Evolutionary conservation across 345 rosid species (phyloP).

Genomic region (Populus davidiana): DNA sequence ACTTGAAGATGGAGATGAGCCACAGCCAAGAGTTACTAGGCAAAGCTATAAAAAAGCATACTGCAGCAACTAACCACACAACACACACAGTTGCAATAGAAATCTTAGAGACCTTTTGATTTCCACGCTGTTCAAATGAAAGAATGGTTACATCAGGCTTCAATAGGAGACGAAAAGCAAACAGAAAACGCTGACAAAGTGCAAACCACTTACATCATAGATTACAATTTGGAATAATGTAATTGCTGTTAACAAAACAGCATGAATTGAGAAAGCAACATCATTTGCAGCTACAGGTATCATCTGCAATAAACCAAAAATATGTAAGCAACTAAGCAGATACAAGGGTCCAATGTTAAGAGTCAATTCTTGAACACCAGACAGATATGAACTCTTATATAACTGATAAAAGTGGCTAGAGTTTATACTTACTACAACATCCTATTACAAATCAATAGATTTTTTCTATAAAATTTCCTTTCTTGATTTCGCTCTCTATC

Average conservation of each 20-base stretch:
- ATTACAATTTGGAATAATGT: conserved; percentile 68
- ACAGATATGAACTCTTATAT: neutral
- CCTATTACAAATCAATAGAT: neutral
- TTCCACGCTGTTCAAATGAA: conserved; percentile 56
- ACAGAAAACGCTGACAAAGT: neutral
- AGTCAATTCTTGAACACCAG: neutral
- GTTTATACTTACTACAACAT: neutral
- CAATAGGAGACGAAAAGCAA: neutral
- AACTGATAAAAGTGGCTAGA: neutral
- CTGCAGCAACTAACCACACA: conserved; percentile 58
- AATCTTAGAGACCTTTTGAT: conserved; percentile 68
- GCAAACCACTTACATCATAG: conserved; percentile 55
- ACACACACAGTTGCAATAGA: conserved; percentile 47
- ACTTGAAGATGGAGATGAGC: conserved; percentile 78
- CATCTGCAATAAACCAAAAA: conserved; percentile 50
- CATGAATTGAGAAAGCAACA: conserved; percentile 90
- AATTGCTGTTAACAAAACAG: conserved; percentile 67
- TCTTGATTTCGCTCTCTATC: neutral
- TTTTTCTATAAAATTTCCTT: neutral
- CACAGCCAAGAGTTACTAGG: conserved; percentile 78
- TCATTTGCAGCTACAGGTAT: conserved; percentile 92
- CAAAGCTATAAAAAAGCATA: conserved; percentile 74
- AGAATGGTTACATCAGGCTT: neutral
- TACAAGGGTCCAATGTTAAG: neutral
- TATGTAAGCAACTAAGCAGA: neutral